Base-by-base conservation (phyloP, 768 basidiomycete genomes). In the Rhodotorula sphaerocarpa region DNA sequence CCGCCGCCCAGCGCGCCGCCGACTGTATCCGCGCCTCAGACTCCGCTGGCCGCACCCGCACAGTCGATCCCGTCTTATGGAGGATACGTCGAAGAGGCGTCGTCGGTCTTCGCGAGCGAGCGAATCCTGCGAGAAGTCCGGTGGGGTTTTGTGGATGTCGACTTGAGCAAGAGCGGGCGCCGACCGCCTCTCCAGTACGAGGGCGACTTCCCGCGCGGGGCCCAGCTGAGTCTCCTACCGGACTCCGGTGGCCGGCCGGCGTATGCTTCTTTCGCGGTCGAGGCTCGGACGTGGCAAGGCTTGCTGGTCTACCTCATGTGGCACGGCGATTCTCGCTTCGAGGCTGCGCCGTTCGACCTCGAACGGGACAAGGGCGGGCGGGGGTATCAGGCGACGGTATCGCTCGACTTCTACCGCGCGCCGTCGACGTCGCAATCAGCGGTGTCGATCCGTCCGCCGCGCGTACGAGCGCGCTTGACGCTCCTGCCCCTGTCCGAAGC, bases 291-390 rank as follows among this genome's bases (percentile, higher is more conserved):
- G 11, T 68, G 67, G 67, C 31, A 57, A 23, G n/a, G 42, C 0
- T 16, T 68, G 34, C 50, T 68, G 23, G 50, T 58, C 20, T 68
- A 46, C 44, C 48, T 68, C 6, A 64, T 57, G 41, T 68, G 67
- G 62, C 62, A 63, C 47, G 67, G 67, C 30, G 60, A 61, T 46
- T 61, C 59, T 11, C 59, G 61, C 25, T 27, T 68, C 25, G 67
- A 68, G 47, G 67, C 67, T 0, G 58, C 62, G 4, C 67, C 67
- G 1, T 28, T 33, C 42, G 67, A 68, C 48, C 56, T 64, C 30
- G 44, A 57, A 42, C 5, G 5, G 7, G 67, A 68, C 45, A 63
- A 68, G 31, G 5, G 16, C 18, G 52, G 47, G 12, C 59, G 48
- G 1, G 62, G 67, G 3, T 59, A 61, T 23, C 47, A 42, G 10